Base-by-base conservation (phyloP, 768 basidiomycete species). In the Glaciozyma antarctica region DNA sequence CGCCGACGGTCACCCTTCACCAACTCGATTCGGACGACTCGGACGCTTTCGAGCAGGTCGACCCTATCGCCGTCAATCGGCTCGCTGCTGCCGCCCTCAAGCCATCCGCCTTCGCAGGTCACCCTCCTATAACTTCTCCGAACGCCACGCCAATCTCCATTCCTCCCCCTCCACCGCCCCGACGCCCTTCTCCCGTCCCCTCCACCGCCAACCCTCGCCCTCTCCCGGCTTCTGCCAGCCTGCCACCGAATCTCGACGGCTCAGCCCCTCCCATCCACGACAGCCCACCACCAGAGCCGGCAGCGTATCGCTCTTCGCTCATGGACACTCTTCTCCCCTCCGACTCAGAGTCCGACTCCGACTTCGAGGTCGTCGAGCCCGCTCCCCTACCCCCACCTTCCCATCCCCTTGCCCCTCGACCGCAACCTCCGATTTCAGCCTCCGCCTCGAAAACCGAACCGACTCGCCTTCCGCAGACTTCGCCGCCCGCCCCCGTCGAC, bases 1-100 rank as follows among this genome's bases (percentile, higher is more conserved):
- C 17, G 7, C 5, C 57, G 24, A 24, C 21, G 12, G 44, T 38
- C 34, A 17, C n/a, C 26, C 47, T 48, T 30, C 26, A 30, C 30
- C 21, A 47, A 21, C 54, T 56, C 19, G 66, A 67, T 28, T 51
- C 49, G 49, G 73, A 72, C 24, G 75, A 73, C 19, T 71, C 70
- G 17, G 75, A 74, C 47, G 73, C 69, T 21, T 72, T 74, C 55
- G 75, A 74, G 43, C 72, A 74, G 38, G 68, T 77, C 1, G 28
- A 51, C 8, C 58, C 62, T 4, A 38, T 44, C 9, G 44, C 47
- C 21, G 43, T 55, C 15, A n/a, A 32, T 22, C 60, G 22, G 0
- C 48, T 13, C n/a, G 34, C 13, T 21, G 2, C 47, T 15, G 26
- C n/a, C 2, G 7, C 21, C 49, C 5, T 26, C 49, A 2, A 7